Evolutionary conservation across 768 basidiomycete species (phyloP).

Genomic region (Lentinula sp.): DNA sequence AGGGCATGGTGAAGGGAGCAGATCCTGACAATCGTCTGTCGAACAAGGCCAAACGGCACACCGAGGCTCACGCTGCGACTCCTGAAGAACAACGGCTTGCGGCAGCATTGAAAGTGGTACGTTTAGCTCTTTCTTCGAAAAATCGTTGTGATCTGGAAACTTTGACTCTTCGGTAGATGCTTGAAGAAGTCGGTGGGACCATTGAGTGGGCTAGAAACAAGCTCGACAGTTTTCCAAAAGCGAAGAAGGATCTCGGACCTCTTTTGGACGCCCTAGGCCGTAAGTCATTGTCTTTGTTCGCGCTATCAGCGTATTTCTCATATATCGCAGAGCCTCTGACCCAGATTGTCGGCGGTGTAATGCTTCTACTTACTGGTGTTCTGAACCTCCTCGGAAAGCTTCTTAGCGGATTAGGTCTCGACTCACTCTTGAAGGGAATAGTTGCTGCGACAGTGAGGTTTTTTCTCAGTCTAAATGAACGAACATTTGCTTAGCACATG

Average conservation of each 20-base stretch:
- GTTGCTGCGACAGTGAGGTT: slow-evolving; percentile 21
- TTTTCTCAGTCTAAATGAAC: neutral
- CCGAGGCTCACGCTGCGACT: slow-evolving; percentile 27
- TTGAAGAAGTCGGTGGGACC: slow-evolving; percentile 30
- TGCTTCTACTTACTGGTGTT: slow-evolving; percentile 26
- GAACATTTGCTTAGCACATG: neutral
- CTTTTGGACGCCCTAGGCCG: slow-evolving; percentile 29
- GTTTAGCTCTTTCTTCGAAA: neutral
- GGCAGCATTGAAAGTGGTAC: slow-evolving; percentile 28
- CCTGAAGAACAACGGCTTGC: slow-evolving; percentile 32
- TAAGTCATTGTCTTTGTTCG: slow-evolving; percentile 11
- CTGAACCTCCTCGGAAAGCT: slow-evolving; percentile 28
- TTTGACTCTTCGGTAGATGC: slow-evolving; percentile 15
- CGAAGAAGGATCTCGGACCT: slow-evolving; percentile 30
- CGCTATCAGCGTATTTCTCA: neutral
- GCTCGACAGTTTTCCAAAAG: slow-evolving; percentile 29
- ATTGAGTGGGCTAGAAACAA: slow-evolving; percentile 32
- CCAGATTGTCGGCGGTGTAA: slow-evolving; percentile 33
- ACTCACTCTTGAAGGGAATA: slow-evolving; percentile 25
- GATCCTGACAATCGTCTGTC: slow-evolving; percentile 30
- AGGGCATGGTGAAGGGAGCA: slow-evolving; percentile 27
- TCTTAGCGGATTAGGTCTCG: slow-evolving; percentile 25
- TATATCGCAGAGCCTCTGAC: slow-evolving; percentile 22
- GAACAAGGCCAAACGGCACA: slow-evolving; percentile 27
- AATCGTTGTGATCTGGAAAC: neutral